A percentile compares a stretch with the other conserved stretches of the same genome.
These are phyloP conservation scores for Chloropicon primus DNA, from an alignment of 139 green algal genomes.

Conservation along the genomic window DNA sequence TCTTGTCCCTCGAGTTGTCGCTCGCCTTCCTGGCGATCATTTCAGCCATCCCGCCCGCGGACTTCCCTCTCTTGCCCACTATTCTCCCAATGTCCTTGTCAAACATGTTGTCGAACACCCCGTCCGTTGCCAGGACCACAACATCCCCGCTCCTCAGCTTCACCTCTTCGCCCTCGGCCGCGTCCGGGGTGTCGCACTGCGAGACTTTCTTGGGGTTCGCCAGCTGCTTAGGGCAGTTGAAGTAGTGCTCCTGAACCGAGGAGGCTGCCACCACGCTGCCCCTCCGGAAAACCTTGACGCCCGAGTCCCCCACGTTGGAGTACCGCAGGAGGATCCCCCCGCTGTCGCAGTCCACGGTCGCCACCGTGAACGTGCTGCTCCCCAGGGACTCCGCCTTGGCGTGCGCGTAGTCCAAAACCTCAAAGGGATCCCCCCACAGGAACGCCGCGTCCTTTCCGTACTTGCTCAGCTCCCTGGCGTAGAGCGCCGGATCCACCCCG, in stretches of 20 bases:
- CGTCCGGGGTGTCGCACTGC: neutral
- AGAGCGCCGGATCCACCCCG: slow-evolving; percentile 4
- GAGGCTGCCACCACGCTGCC: neutral
- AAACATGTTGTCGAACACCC: slow-evolving; percentile 16
- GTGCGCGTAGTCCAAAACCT: neutral
- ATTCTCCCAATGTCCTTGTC: neutral
- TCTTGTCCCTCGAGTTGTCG: neutral
- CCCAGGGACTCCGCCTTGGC: neutral
- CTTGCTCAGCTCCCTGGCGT: neutral
- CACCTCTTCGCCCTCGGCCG: neutral
- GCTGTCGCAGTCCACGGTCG: neutral
- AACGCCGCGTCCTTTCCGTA: neutral
- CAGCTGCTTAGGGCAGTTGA: slow-evolving; percentile 16
- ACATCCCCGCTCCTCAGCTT: neutral
- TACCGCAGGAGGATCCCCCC: slow-evolving; percentile 3
- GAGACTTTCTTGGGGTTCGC: neutral
- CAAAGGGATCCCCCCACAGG: neutral
- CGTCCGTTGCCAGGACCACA: slow-evolving; percentile 13
- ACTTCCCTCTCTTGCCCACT: neutral
- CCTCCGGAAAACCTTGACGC: neutral
- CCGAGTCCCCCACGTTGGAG: neutral
- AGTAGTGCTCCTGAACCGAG: slow-evolving; percentile 2
- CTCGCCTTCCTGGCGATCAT: neutral
- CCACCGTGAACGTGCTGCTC: neutral
- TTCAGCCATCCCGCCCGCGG: neutral